Percentiles rank a stretch among this genome's conserved stretches.
These are phyloP conservation scores for Botrytis squamosa DNA, from an alignment of 2,329 filamentous ascomycete species.

Conservation along the genomic window DNA sequence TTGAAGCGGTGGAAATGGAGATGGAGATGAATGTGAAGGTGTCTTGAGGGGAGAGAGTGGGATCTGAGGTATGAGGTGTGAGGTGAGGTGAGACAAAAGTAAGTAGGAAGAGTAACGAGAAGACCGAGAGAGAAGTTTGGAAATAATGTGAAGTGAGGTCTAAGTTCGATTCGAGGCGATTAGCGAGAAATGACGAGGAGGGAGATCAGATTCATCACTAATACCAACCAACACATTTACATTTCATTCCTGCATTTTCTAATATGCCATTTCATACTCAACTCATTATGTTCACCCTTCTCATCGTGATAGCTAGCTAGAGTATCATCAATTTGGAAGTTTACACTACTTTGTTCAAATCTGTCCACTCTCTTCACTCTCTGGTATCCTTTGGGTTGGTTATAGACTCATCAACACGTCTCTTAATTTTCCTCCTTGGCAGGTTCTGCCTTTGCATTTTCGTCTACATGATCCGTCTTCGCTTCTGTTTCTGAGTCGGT, in stretches of 20 bases:
- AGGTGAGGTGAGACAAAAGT: not conserved
- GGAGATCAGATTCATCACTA: not conserved
- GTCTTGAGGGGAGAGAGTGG: too few species aligned
- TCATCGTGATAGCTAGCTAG: not conserved
- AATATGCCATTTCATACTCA: not conserved
- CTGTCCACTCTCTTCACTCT: not conserved
- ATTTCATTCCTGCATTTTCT: not conserved
- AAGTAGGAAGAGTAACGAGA: not conserved
- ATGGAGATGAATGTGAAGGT: too few species aligned
- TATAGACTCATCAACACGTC: not conserved
- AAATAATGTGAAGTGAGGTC: not conserved
- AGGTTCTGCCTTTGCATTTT: conserved; percentile 24
- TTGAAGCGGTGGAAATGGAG: too few species aligned
- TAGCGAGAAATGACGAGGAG: too few species aligned
- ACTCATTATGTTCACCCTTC: not conserved
- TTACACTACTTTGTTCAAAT: not conserved
- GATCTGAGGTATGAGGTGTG: too few species aligned
- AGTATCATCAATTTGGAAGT: not conserved
- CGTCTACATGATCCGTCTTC: not conserved
- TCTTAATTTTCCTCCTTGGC: conserved; percentile 21
- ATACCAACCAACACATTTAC: not conserved
- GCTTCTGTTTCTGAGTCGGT: not conserved
- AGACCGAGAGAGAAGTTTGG: not conserved
- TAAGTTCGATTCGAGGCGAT: not conserved
- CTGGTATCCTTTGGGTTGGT: not conserved